Conservation (phyloP, 805 yeast genomes). For the Metschnikowia gruessii region DNA sequence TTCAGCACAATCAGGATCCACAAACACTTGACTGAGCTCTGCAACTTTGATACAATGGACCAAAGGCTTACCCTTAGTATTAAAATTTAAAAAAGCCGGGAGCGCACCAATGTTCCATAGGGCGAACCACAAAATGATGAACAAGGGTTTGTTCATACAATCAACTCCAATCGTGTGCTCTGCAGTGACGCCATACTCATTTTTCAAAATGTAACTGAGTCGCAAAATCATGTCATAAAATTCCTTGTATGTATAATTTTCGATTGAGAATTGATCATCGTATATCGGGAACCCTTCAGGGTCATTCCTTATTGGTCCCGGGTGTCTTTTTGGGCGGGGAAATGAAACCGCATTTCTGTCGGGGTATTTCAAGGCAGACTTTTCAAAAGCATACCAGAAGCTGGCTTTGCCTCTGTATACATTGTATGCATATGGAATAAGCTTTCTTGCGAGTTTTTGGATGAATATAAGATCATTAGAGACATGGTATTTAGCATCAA, state of each 20-base stretch:
- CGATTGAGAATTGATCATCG: slow-evolving; percentile 59
- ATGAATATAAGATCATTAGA: slow-evolving; percentile 54
- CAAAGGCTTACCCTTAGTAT: slow-evolving; percentile 67
- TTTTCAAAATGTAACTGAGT: slow-evolving; percentile 60
- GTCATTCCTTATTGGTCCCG: slow-evolving; percentile 21
- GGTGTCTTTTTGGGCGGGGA: slow-evolving; percentile 42
- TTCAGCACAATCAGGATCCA: slow-evolving; percentile 66
- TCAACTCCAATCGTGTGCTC: slow-evolving; percentile 73
- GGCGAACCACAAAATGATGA: slow-evolving; percentile 77
- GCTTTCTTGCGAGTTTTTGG: slow-evolving; percentile 47
- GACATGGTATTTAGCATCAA: slow-evolving; percentile 46
- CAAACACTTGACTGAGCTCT: slow-evolving; percentile 59
- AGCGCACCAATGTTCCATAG: slow-evolving; percentile 88
- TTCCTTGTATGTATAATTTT: slow-evolving; percentile 65
- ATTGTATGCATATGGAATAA: slow-evolving; percentile 41
- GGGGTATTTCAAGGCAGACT: slow-evolving; percentile 47
- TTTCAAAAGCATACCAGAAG: slow-evolving; percentile 69
- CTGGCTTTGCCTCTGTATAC: slow-evolving; percentile 45
- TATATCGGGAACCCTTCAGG: slow-evolving; percentile 38
- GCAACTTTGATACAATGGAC: slow-evolving; percentile 77
- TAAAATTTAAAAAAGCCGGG: slow-evolving; percentile 86
- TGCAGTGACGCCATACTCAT: slow-evolving; percentile 60
- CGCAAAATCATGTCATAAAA: slow-evolving; percentile 63
- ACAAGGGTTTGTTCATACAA: slow-evolving; percentile 80
- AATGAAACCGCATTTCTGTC: slow-evolving; percentile 61